phyloP scores from a whole-genome alignment of 345 rosid species.

The Boechera divaricarpa region DNA sequence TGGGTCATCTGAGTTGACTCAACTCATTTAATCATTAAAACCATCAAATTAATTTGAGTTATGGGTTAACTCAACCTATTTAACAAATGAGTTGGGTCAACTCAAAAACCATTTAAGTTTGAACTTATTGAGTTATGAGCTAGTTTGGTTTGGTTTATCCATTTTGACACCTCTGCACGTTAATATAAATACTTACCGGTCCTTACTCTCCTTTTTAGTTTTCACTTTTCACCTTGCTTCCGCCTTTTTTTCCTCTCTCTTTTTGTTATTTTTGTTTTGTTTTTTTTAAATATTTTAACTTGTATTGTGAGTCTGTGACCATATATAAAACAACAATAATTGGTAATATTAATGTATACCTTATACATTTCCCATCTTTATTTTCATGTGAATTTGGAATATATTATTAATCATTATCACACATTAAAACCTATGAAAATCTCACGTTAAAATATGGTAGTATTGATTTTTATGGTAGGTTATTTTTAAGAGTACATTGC shows the following conservation, averaged over 20 bases:
- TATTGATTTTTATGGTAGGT: neutral
- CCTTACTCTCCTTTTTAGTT: conserved; percentile 5
- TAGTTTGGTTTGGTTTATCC: too few species aligned
- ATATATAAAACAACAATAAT: neutral
- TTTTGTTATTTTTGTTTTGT: too few species aligned
- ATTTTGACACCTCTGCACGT: neutral
- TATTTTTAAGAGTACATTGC: neutral
- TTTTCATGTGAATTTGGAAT: neutral
- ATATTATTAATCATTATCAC: neutral
- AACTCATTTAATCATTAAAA: too few species aligned
- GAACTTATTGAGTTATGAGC: too few species aligned
- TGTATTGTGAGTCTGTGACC: neutral
- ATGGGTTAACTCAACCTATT: too few species aligned
- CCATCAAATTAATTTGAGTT: too few species aligned
- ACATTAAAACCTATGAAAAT: neutral
- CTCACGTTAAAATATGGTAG: neutral
- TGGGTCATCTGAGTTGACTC: too few species aligned
- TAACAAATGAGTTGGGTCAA: too few species aligned
- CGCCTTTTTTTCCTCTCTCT: neutral
- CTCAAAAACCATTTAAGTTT: too few species aligned
- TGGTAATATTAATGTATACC: neutral
- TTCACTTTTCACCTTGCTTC: neutral
- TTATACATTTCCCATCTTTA: neutral
- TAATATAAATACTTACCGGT: conserved; percentile 19
- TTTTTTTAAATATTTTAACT: too few species aligned